Base-by-base conservation (phyloP, 495 filamentous ascomycete species). In the Acidomyces sp. region DNA sequence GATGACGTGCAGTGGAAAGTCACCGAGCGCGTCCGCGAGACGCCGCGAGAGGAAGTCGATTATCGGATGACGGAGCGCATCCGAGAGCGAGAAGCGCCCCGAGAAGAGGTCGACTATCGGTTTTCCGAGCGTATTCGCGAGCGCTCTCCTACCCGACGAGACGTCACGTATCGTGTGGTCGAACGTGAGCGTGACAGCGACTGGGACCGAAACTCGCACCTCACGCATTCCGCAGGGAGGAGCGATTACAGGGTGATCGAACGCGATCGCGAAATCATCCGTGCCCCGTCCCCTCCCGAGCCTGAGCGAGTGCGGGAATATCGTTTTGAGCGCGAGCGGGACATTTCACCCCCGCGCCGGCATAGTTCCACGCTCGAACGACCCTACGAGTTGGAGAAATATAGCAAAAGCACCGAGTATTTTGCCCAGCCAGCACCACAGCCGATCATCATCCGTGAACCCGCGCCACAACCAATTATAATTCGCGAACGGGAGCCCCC, bases 371-470 rank as follows among this genome's bases (percentile, higher is more conserved):
- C 24, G 20, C 46, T 24, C 12, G 46, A 49, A 3, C 20, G 39
- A 7, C 49, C 56, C 7, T 64, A 56, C 49, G 72, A 75, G 32
- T 53, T 78, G 15, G 73, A 77, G 55, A 69, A 63, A 47, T 79
- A 77, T 55, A 68, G 72, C 55, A 72, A 72, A 52, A 75, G 80
- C 41, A 72, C 72, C 31, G 82, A 86, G 41, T 77, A 77, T 58
- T 80, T 73, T 58, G 60, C 62, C 3, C 19, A 38, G 13, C 45
- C 68, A 30, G 60, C 65, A 0, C 64, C 67, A 37, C 57, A 68
- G 40, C 75, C 79, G 30, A 76, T 81, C 48, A 64, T 86, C 51
- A 68, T 85, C 45, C 72, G 80, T 55, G 77, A 86, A 65, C 69
- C 36, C 17, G 36, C 72, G 3, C 76, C 72, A 34, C 65, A 74